Evolutionary conservation across 768 basidiomycete genomes (phyloP), one percentile per base, ranked within the genome.

Genomic region (Lepiota subincarnata): DNA sequence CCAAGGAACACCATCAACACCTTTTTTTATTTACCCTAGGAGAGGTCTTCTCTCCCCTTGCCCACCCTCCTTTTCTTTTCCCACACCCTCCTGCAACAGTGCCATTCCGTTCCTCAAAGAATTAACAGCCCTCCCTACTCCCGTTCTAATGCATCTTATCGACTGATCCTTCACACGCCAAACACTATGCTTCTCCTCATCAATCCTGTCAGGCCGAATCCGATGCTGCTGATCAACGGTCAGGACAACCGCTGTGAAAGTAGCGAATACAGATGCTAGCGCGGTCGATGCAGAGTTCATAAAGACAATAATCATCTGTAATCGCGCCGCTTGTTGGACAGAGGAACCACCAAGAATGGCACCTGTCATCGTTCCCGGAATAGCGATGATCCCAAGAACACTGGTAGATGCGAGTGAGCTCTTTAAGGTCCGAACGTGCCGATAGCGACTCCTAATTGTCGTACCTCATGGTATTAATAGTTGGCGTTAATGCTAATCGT

Each of bases 221-320:
- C 87, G 73, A 60, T 87, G 80, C 48, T 89, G 80, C 14, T 60
- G 59, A 62, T 95, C 92, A 35, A 92, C 80, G 5, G 86, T 75
- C 12, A 86, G 75, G 3, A 66, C 64, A 6, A 93, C 76, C 6
- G 82, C 75, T 38, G 83, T 70, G 52, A 84, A 68, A 0, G 86
- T 84, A 2, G 82, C 79, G 48, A 80, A 70, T 50, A 90, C 83
- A 2, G 84, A 77, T 11, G 87, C 80, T 20, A 95, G 77, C 0
- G 85, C 81, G 0, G 87, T 87, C 54, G 83, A 80, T 0, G 91
- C 84, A 2, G 85, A 84, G 41, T 94, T 90, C 87, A 94, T 89
- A 69, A 95, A 94, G 84, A 93, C 89, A 70, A 95, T 91, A 54
- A 95, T 84, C 86, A 93, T 93, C 61, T 94, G 93, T 13, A 94